Evolutionary conservation across 345 rosid species (phyloP), one percentile per base, ranked within the genome.

Genomic region (Citrus reticulata): DNA sequence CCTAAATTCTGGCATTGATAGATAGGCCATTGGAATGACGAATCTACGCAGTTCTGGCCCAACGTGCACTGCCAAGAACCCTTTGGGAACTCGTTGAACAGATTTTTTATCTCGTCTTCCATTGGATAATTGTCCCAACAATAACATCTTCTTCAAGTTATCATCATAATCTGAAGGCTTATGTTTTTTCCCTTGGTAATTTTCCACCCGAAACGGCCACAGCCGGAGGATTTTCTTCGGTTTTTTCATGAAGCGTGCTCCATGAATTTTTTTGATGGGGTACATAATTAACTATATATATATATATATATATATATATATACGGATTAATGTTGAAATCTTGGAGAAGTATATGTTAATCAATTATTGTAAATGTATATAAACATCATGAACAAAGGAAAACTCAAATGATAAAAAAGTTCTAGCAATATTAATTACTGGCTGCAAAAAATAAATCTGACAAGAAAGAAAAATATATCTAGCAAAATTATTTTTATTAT

Each of bases 1-100:
- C 85, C 70, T 81, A 68, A 92, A 86, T 27, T 90, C 93, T 0
- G 95, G 95, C 79, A 67, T 83, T 2, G 90, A 68, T 72, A 91
- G 70, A 79, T 74, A 91, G 54, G 58, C 80, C 46, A 78, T 87
- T 1, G 97, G 95, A 64, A 93, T 89, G 77, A 91, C 89, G 17
- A 86, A 91, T 89, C 95, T 86, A 34, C 87, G 89, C 30, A 70
- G 81, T 51, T 82, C 88, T 2, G 85, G 81, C 9, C 97, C 93
- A 0, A 88, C 91, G 4, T 93, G 87, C 34, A 91, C 95, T 6
- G 90, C 95, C 66, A 91, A 69, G 82, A 32, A 87, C 11, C 97
- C 95, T 84, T 84, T 87, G 0, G 93, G 90, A 20, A 88, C 86
- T 37, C 57, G 34, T 27, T 40, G 64, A 1, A 29, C 32, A 3